Base-by-base conservation (phyloP, 768 basidiomycete species). In the Roridomyces roridus region DNA sequence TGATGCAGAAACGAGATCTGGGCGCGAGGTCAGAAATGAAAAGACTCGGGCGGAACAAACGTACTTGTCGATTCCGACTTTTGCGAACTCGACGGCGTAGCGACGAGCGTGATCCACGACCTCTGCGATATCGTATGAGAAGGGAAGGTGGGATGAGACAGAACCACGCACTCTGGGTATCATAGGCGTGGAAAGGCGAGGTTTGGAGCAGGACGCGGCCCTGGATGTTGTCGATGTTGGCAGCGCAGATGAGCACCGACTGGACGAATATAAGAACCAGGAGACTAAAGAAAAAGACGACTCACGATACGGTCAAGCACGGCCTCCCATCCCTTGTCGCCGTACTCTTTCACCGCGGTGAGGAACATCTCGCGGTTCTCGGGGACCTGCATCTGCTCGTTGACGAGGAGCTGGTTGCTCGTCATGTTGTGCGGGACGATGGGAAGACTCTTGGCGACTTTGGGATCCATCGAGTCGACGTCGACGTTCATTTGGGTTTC, bases 1-100 rank as follows among this genome's bases (percentile, higher is more conserved):
- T 81, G 68, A 82, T 77, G 59, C 78, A 78, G 42, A 79, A 74
- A 20, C 77, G 68, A 24, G 74, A 71, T 59, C 73, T 72, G 25
- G 40, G 26, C n/a, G n/a, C n/a, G n/a, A n/a, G n/a, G 20, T 7
- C 12, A 53, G 28, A 21, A 26, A 41, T 23, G 25, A 17, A 9
- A 34, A 29, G 29, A 31, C 29, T 7, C 29, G 6, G 29, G 7
- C 6, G 29, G 14, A 31, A n/a, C 7, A 31, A 31, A 31, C 29
- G 29, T 45, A 50, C 46, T 65, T 68, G 34, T 70, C 67, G 40
- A 74, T 71, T 15, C 72, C 75, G 54, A 72, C 55, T 15, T 67
- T 67, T 52, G 69, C 72, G 52, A 75, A 74, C 46, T 70, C 57
- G 3, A 59, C 47, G 37, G 72, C 70, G 24, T 73, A 67, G 24